Evolutionary conservation across 805 yeast genomes (phyloP).

Genomic region (Ogataea allantospora): DNA sequence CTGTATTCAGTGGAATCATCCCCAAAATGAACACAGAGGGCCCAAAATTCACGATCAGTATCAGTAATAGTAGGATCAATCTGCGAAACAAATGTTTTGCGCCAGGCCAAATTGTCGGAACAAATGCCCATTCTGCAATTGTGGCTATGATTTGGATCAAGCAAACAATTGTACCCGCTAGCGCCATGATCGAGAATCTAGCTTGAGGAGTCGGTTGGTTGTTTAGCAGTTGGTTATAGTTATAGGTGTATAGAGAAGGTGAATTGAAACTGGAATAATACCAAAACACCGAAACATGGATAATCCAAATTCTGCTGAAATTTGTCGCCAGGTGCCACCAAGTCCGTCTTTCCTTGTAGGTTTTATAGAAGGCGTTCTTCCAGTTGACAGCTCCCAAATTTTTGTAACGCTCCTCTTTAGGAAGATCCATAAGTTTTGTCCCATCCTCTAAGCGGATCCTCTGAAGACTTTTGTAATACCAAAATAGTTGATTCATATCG

Average conservation of each 20-base stretch:
- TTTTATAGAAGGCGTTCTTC: slow-evolving; percentile 43
- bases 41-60: slow-evolving; percentile 35
- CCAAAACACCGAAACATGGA: slow-evolving; percentile 52
- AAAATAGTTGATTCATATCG: slow-evolving; percentile 51
- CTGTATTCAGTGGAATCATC: slow-evolving; percentile 36
- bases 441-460: slow-evolving; percentile 37
- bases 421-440: slow-evolving; percentile 29
- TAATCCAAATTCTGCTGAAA: slow-evolving; percentile 53
- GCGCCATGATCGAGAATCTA: slow-evolving; percentile 41
- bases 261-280: slow-evolving; percentile 50
- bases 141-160: slow-evolving; percentile 41
- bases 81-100: slow-evolving; percentile 39
- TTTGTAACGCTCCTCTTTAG: slow-evolving; percentile 33
- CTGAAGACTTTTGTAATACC: slow-evolving; percentile 41
- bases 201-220: slow-evolving; percentile 47
- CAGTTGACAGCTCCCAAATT: slow-evolving; percentile 38
- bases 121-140: slow-evolving; percentile 42
- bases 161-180: slow-evolving; percentile 47
- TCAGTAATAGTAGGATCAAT: slow-evolving; percentile 31
- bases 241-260: slow-evolving; percentile 45
- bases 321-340: slow-evolving; percentile 51
- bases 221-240: slow-evolving; percentile 40
- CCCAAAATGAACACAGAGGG: slow-evolving; percentile 45
- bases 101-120: slow-evolving; percentile 50
- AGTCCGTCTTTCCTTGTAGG: slow-evolving; percentile 46